Evolutionary conservation across 1,284 basidiomycete genomes (phyloP).

Genomic region (Cryptococcus sp.): DNA sequence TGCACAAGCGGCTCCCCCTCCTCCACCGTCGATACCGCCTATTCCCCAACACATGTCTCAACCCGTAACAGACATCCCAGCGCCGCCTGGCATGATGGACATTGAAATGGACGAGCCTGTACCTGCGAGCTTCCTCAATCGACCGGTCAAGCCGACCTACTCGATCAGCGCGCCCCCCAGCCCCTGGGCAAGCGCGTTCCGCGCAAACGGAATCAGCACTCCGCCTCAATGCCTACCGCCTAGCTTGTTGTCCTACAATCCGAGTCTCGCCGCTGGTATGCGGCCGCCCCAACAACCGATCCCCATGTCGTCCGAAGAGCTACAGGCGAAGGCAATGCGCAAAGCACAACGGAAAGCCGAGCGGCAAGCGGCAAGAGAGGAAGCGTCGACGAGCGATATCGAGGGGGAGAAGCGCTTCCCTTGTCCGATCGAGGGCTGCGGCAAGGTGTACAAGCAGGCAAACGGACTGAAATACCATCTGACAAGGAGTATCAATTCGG

Average conservation of each 20-base stretch:
- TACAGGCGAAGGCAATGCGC: constrained; percentile 30
- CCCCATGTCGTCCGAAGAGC: constrained; percentile 27
- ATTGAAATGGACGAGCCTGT: constrained; percentile 43
- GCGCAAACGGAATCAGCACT: constrained; percentile 15
- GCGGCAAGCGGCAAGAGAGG: constrained; percentile 36
- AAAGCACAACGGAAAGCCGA: constrained; percentile 37
- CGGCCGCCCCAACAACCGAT: neutral
- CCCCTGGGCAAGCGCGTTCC: constrained; percentile 36
- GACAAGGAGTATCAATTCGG: constrained; percentile 42
- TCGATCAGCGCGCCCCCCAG: constrained; percentile 7
- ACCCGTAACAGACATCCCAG: constrained; percentile 38
- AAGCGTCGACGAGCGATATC: constrained; percentile 22
- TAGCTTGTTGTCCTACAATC: constrained; percentile 39
- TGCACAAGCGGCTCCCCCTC: constrained; percentile 20
- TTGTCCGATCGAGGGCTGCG: constrained; percentile 55
- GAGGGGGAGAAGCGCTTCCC: constrained; percentile 53
- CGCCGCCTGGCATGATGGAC: constrained; percentile 48
- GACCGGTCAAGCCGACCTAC: neutral
- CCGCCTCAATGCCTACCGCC: constrained; percentile 42
- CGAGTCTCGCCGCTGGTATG: constrained; percentile 12
- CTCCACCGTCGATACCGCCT: constrained; percentile 7
- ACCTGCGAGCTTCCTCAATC: constrained; percentile 6
- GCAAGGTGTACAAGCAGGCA: constrained; percentile 57
- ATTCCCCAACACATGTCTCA: neutral
- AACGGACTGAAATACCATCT: constrained; percentile 48